Percentiles rank a stretch among this genome's conserved stretches.
phyloP scores from a whole-genome alignment of 305 asterid genomes.

The Fraxinus sp. region DNA sequence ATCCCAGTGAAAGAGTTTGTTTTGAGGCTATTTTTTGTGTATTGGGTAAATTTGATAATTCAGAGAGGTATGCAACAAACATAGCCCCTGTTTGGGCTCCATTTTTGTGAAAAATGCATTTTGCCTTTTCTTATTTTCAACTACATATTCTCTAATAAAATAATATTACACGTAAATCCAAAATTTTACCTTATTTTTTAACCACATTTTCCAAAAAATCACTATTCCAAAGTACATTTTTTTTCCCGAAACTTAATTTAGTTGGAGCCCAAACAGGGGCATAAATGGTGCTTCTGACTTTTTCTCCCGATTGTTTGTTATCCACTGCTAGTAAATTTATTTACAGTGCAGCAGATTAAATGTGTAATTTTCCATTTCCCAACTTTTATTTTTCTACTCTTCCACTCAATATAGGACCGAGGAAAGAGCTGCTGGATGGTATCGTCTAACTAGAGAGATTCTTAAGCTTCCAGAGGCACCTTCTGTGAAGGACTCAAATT shows the following conservation, averaged over 20 bases:
- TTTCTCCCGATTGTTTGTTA: conserved; percentile 5
- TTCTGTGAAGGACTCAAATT: conserved; percentile 59
- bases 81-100: not conserved
- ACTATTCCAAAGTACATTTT: not conserved
- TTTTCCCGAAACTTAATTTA: not conserved
- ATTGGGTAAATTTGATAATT: conserved; percentile 81
- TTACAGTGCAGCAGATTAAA: not conserved
- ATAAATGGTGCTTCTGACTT: not conserved
- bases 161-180: not conserved
- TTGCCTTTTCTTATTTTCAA: not conserved
- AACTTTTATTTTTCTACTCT: not conserved
- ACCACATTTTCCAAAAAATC: not conserved
- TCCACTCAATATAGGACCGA: conserved; percentile 62
- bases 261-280: not conserved
- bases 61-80: conserved; percentile 68
- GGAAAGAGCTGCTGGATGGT: conserved; percentile 99
- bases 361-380: conserved; percentile 7
- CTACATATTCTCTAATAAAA: not conserved
- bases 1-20: conserved; percentile 98
- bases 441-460: conserved; percentile 87
- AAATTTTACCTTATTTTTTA: not conserved
- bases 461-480: conserved; percentile 93
- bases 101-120: not conserved
- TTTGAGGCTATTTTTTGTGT: conserved; percentile 96
- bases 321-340: conserved; percentile 3